Percentiles rank a stretch among this genome's conserved stretches.
These are phyloP conservation scores for Sedum album DNA, from an alignment of 164 flowering plant species.

Conservation along the genomic window DNA sequence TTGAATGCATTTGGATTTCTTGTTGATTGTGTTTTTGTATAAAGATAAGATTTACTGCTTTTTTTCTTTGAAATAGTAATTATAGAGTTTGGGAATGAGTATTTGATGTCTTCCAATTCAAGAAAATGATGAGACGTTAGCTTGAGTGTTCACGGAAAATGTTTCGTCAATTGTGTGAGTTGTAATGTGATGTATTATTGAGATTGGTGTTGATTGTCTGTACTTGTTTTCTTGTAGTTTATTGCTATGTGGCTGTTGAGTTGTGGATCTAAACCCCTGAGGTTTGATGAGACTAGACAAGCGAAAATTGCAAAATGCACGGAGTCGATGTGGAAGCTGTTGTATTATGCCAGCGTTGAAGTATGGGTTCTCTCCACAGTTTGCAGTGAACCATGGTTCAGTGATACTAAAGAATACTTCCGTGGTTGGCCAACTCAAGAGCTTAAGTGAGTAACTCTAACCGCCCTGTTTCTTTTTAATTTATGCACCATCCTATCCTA, in stretches of 20 bases:
- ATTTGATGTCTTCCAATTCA: background rate
- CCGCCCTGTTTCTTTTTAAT: background rate
- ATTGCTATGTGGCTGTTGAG: slow-evolving; percentile 50
- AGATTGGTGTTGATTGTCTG: background rate
- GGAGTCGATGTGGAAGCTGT: slow-evolving; percentile 90
- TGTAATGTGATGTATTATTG: no score
- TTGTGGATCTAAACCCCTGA: slow-evolving; percentile 27
- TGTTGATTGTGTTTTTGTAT: background rate
- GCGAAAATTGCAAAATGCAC: slow-evolving; percentile 68
- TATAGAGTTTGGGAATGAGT: background rate
- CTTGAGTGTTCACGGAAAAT: background rate
- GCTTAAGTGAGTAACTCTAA: slow-evolving; percentile 46
- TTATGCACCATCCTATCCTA: background rate
- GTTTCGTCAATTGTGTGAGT: background rate
- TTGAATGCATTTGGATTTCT: slow-evolving; percentile 4
- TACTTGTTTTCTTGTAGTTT: slow-evolving; percentile 33
- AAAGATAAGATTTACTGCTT: background rate
- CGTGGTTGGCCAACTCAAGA: slow-evolving; percentile 89
- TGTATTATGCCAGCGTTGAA: slow-evolving; percentile 66
- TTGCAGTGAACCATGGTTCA: slow-evolving; percentile 72
- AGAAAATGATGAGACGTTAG: background rate
- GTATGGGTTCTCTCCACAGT: slow-evolving; percentile 34
- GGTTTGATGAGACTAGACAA: slow-evolving; percentile 29
- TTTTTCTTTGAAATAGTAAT: no score
- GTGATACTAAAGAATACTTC: slow-evolving; percentile 48